These are phyloP conservation scores for Phytophthora nicotianae DNA, from an alignment of 352 stramenopile species.

Conservation along the genomic window DNA sequence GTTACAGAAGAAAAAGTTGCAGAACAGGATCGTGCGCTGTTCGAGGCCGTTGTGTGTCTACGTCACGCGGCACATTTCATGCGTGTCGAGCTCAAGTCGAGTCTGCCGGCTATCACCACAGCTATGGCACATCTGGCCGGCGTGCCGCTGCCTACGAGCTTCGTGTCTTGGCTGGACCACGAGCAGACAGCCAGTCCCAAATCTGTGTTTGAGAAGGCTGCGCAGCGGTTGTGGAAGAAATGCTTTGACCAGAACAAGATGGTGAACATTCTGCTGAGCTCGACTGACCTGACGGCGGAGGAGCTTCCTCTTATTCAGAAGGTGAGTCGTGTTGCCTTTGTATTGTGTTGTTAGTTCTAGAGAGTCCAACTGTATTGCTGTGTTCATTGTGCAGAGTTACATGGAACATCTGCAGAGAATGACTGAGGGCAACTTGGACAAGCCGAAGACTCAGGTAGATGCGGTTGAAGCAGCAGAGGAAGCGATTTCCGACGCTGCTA, in stretches of 20 bases:
- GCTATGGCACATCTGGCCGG: constrained; percentile 50
- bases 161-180: constrained; percentile 52
- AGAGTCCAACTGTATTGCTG: constrained; percentile 13
- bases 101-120: constrained; percentile 49
- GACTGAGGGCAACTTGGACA: constrained; percentile 29
- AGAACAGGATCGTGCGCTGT: constrained; percentile 29
- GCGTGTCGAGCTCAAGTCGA: constrained; percentile 52
- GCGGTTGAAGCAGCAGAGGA: constrained; percentile 2
- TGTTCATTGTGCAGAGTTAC: constrained; percentile 45
- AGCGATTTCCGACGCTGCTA: constrained; percentile 8
- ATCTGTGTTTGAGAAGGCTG: constrained; percentile 20
- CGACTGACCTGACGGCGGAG: constrained; percentile 42
- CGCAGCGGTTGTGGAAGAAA: constrained; percentile 45
- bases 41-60: constrained; percentile 46
- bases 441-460: constrained; percentile 9
- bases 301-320: constrained; percentile 49
- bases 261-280: constrained; percentile 55
- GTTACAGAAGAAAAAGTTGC: constrained; percentile 23
- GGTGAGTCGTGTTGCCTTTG: constrained; percentile 31
- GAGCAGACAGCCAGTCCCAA: constrained; percentile 29
- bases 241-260: constrained; percentile 38
- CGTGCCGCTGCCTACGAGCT: constrained; percentile 49
- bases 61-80: constrained; percentile 63
- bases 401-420: constrained; percentile 37
- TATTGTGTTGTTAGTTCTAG: neutral